phyloP scores from a whole-genome alignment of 2,329 filamentous ascomycete genomes.

The Trichoderma atroviride region DNA sequence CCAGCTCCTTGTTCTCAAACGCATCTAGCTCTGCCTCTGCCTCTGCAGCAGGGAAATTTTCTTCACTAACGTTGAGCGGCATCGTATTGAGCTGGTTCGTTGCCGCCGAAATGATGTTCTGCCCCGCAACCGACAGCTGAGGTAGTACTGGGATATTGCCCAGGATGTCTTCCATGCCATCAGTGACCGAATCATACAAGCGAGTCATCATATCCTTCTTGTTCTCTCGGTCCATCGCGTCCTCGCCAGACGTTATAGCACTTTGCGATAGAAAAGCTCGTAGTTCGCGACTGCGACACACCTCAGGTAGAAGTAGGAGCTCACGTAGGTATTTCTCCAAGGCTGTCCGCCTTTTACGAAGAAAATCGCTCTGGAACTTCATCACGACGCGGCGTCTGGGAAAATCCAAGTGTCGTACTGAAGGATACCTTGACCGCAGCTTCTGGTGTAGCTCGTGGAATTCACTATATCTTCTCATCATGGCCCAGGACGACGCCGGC shows the following conservation, averaged over 20 bases:
- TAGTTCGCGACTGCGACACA: constrained; percentile 90
- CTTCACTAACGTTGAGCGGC: constrained; percentile 56
- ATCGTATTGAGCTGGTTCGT: constrained; percentile 64
- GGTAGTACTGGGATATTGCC: constrained; percentile 95
- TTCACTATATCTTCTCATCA: constrained; percentile 93
- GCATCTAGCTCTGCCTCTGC: constrained; percentile 93
- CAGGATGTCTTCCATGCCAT: constrained; percentile 97
- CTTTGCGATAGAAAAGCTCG: constrained; percentile 91
- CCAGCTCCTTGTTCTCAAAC: constrained; percentile 85
- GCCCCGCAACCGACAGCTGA: constrained; percentile 87
- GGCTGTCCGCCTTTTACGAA: constrained; percentile 82
- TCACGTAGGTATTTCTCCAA: constrained; percentile 84
- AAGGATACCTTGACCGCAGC: constrained; percentile 80
- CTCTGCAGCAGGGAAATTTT: constrained; percentile 63
- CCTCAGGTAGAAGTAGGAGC: constrained; percentile 83
- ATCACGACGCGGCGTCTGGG: constrained; percentile 89
- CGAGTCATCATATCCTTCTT: constrained; percentile 89
- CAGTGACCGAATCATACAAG: constrained; percentile 93
- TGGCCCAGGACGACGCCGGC: constrained; percentile 91
- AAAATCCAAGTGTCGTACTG: constrained; percentile 87
- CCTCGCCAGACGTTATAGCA: constrained; percentile 67
- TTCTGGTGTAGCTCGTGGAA: constrained; percentile 95
- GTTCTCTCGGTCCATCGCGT: constrained; percentile 60
- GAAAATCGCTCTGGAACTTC: constrained; percentile 94
- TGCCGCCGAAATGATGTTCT: constrained; percentile 82